Evolutionary conservation across 2,329 filamentous ascomycete species (phyloP).

Genomic region (Endoconidiophora laricicola): DNA sequence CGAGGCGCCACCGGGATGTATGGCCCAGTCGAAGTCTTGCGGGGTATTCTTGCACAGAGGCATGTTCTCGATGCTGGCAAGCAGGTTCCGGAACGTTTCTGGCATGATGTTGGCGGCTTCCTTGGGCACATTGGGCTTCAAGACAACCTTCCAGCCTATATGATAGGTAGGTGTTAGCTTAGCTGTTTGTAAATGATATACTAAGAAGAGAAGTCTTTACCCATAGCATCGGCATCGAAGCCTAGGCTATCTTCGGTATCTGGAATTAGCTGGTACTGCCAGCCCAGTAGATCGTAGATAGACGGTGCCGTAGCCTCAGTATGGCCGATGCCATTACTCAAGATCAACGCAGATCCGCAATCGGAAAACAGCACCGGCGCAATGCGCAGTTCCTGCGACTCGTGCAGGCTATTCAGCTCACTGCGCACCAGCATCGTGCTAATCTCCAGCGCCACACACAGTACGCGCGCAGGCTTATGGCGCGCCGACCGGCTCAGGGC

Average conservation of each 20-base stretch:
- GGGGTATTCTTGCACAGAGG: slow-evolving; percentile 29
- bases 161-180: slow-evolving; percentile 13
- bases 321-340: slow-evolving; percentile 45
- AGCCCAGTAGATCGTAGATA: slow-evolving; percentile 45
- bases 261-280: slow-evolving; percentile 46
- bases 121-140: slow-evolving; percentile 43
- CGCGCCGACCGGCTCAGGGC: slow-evolving; percentile 45
- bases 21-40: slow-evolving; percentile 53
- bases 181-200: not conserved
- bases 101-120: slow-evolving; percentile 34
- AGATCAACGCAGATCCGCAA: slow-evolving; percentile 46
- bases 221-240: slow-evolving; percentile 46
- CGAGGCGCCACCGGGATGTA: slow-evolving; percentile 52
- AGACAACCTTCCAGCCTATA: slow-evolving; percentile 47
- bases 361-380: slow-evolving; percentile 53
- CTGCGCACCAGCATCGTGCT: slow-evolving; percentile 44
- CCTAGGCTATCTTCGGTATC: slow-evolving; percentile 46
- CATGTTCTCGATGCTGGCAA: slow-evolving; percentile 23
- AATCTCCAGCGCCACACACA: slow-evolving; percentile 49
- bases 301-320: slow-evolving; percentile 20
- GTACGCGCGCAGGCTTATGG: slow-evolving; percentile 41
- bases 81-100: slow-evolving; percentile 37
- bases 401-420: slow-evolving; percentile 46
- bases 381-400: slow-evolving; percentile 44
- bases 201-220: slow-evolving; percentile 22